Base-by-base conservation (phyloP, 2,329 filamentous ascomycete species). In the Dendrostoma leiphaemia region DNA sequence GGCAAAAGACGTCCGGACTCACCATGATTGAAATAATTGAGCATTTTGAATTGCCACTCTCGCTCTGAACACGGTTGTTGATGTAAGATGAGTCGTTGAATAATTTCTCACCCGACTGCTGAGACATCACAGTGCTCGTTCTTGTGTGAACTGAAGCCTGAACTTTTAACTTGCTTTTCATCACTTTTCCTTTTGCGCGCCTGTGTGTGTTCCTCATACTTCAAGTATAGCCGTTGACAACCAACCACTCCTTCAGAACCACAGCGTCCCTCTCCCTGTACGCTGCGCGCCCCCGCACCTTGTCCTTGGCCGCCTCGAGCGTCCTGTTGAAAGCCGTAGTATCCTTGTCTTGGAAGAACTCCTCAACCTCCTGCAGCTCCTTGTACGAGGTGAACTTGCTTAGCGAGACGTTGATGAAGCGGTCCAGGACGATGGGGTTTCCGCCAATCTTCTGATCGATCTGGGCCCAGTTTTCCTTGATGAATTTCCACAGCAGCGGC, bases 381-480 rank as follows among this genome's bases (percentile, higher is more conserved):
- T 81, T 80, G 13, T 77, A 73, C 63, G 91, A 86, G 3, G 89
- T 83, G 68, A 95, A 97, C 67, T 89, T 89, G 64, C 83, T 84
- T 62, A 99, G 75, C 41, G 85, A 85, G 62, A 89, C 78, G 62
- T 89, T 86, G 63, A 99, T 75, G 73, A 96, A 96, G 45, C 93
- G 86, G 73, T 99, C 93, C 15, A 97, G 78, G 3, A 97, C 84
- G 28, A 97, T 88, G 59, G 91, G 89, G 74, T 97, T 97, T 38
- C 68, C 82, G 26, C 63, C 85, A 51, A 97, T 79, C 69, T 88
- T 88, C 57, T 83, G 74, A 49, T 86, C 80, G 41, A 96, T 81
- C 32, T 81, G 77, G 28, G 83, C 78, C 89, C 93, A 99, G 74
- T 96, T 87, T 40, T 82, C 78, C 73, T 92, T 90, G 66, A 97